Evolutionary conservation across 2,329 filamentous ascomycete genomes (phyloP), one percentile per base, ranked within the genome.

Genomic region (Fusarium bulbicola): DNA sequence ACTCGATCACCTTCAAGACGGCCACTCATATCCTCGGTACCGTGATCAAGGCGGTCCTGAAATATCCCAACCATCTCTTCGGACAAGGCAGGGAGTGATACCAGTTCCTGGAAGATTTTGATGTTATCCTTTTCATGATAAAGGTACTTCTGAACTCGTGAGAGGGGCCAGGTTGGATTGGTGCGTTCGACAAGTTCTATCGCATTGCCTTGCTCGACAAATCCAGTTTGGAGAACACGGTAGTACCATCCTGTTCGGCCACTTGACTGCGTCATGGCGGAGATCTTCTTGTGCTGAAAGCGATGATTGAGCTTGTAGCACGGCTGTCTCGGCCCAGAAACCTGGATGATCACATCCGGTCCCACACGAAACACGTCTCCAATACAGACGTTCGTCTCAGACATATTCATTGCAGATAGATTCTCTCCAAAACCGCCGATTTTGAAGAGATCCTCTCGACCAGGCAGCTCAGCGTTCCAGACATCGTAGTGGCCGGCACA

Each of bases 241-340:
- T 72, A 74, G 18, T 73, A 73, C 72, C 72, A 74, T 1, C 72
- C 73, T 1, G 70, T 73, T 2, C 72, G 52, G 5, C 72, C 72
- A 16, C 49, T 75, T 4, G 54, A 56, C 62, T 73, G 70, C 15
- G 67, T 59, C 36, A 58, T 45, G 1, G 45, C 46, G 7, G 69
- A 75, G 18, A 67, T 63, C 18, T 71, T 67, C 34, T 72, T 73
- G 24, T 71, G 58, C 32, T 75, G 70, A 30, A 74, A 74, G 5
- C 72, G 72, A 24, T 74, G 69, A 9, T 74, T 74, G 24, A 74
- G 70, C 61, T 74, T 74, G 20, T 63, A 74, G 30, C 72, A 74
- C 7, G 72, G 72, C 20, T 74, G 72, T 24, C 73, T 49, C 14
- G 72, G 72, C 9, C 64, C 61, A 36, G 72, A 63, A 13, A 75